These are phyloP conservation scores for Cnidoscolus chayamansa DNA, from an alignment of 441 rosid genomes.

Conservation along the genomic window DNA sequence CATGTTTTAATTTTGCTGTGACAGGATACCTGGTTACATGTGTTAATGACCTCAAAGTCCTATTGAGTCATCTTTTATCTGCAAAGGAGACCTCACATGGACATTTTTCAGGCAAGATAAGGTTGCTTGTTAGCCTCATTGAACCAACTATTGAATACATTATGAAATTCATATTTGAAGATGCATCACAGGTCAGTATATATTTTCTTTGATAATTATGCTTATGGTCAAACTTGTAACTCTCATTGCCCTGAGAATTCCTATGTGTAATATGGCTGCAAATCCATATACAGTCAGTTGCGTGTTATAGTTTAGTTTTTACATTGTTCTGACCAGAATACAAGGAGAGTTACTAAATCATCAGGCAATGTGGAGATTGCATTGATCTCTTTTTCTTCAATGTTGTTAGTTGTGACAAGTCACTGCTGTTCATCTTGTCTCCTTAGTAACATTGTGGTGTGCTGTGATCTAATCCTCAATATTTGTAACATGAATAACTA, in stretches of 20 bases:
- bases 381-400: background rate
- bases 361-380: slow-evolving; percentile 5
- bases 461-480: slow-evolving; percentile 8
- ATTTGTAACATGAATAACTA: slow-evolving; percentile 11
- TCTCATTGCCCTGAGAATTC: slow-evolving; percentile 14
- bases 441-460: slow-evolving; percentile 8
- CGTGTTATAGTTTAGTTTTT: slow-evolving; percentile 5
- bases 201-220: slow-evolving; percentile 13
- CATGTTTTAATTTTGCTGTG: slow-evolving; percentile 24
- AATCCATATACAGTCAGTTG: background rate
- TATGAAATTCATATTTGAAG: slow-evolving; percentile 60
- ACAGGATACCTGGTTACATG: slow-evolving; percentile 65
- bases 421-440: slow-evolving; percentile 11
- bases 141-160: slow-evolving; percentile 78
- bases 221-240: background rate
- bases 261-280: slow-evolving; percentile 1
- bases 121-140: slow-evolving; percentile 59
- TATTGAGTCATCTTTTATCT: slow-evolving; percentile 45
- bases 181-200: slow-evolving; percentile 65
- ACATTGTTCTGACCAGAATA: slow-evolving; percentile 6
- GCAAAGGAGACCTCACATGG: slow-evolving; percentile 36
- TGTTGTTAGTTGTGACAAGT: slow-evolving; percentile 4
- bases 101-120: slow-evolving; percentile 40
- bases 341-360: background rate
- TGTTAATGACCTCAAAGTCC: slow-evolving; percentile 53